Percentiles rank a stretch among this genome's conserved stretches.
Conservation (phyloP, 2,329 filamentous ascomycete species). For the Fusarium tuaranense region DNA sequence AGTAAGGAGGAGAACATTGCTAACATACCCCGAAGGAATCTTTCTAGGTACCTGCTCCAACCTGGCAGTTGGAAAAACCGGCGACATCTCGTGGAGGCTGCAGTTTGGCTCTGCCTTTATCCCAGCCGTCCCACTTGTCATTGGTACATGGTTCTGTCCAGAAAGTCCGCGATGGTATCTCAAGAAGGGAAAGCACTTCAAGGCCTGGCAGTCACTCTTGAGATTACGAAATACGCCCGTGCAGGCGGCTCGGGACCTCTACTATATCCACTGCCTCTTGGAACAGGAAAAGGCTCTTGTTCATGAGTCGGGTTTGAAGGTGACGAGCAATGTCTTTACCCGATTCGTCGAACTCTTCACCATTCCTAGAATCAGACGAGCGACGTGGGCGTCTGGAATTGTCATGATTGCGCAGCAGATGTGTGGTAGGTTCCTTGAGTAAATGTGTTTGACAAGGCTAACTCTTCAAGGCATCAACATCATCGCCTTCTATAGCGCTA, state of each 20-base stretch:
- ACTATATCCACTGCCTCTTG: slow-evolving; percentile 65
- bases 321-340: slow-evolving; percentile 58
- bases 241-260: slow-evolving; percentile 72
- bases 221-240: slow-evolving; percentile 68
- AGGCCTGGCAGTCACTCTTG: slow-evolving; percentile 68
- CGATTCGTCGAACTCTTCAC: slow-evolving; percentile 69
- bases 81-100: slow-evolving; percentile 71
- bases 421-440: slow-evolving; percentile 65
- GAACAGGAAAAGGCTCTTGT: slow-evolving; percentile 47
- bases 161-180: slow-evolving; percentile 76
- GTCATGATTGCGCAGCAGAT: slow-evolving; percentile 77
- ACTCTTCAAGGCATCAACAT: slow-evolving; percentile 53
- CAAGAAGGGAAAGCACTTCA: slow-evolving; percentile 66
- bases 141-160: slow-evolving; percentile 70
- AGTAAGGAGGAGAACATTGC: background rate
- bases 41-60: slow-evolving; percentile 76
- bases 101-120: slow-evolving; percentile 74
- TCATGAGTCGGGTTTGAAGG: slow-evolving; percentile 45
- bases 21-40: slow-evolving; percentile 54
- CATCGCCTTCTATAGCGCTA: slow-evolving; percentile 62
- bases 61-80: slow-evolving; percentile 70
- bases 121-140: slow-evolving; percentile 70
- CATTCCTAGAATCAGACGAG: slow-evolving; percentile 67
- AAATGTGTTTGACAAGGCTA: background rate
- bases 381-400: slow-evolving; percentile 73